A percentile compares a stretch with the other conserved stretches of the same genome.
phyloP scores from a whole-genome alignment of 2,329 filamentous ascomycete genomes.

The Botryotinia globosa region DNA sequence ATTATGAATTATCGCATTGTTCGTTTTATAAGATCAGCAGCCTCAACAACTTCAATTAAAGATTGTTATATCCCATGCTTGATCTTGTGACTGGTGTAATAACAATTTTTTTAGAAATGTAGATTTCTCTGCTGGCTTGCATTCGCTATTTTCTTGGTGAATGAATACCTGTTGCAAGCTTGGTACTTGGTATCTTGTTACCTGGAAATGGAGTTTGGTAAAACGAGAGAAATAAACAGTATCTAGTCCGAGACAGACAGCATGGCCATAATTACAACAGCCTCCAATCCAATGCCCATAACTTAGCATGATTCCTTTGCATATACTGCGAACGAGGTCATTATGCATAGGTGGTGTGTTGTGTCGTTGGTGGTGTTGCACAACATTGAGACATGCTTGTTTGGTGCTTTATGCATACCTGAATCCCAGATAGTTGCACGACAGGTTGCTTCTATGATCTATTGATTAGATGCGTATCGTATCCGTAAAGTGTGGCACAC shows the following conservation, averaged over 20 bases:
- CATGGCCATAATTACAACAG: too few species aligned
- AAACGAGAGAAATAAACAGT: neutral
- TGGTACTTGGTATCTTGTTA: neutral
- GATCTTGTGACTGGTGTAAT: neutral
- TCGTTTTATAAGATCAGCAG: neutral
- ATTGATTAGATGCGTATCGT: slow-evolving; percentile 15
- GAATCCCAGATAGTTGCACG: neutral
- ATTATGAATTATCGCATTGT: neutral
- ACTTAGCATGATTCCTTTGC: neutral
- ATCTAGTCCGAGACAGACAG: neutral
- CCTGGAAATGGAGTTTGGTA: neutral
- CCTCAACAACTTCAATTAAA: neutral
- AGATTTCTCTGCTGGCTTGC: neutral
- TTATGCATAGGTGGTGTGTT: neutral
- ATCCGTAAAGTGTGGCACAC: too few species aligned
- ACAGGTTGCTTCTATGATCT: slow-evolving; percentile 12
- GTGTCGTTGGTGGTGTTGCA: neutral
- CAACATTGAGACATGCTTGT: neutral
- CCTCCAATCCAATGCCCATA: neutral
- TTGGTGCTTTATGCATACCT: neutral
- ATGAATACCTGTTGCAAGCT: neutral
- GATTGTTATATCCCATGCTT: neutral
- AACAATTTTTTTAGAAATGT: neutral
- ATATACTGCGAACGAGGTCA: neutral
- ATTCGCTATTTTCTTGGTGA: too few species aligned